These are phyloP conservation scores for Trametes punicea DNA, from an alignment of 768 basidiomycete species.

Conservation along the genomic window DNA sequence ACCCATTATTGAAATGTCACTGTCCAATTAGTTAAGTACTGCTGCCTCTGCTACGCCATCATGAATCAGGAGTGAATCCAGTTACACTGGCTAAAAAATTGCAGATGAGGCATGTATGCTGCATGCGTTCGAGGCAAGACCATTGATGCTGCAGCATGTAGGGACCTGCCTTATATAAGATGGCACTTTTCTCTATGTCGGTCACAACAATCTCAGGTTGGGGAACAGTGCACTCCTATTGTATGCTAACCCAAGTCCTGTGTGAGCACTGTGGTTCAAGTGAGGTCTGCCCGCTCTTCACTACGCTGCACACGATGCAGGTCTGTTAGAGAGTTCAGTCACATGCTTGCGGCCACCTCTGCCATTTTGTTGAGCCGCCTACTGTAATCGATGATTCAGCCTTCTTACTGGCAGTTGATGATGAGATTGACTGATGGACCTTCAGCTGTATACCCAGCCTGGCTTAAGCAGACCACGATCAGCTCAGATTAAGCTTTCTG, in stretches of 20 bases:
- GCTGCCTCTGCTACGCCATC: not conserved
- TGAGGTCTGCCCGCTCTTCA: slow-evolving; percentile 10
- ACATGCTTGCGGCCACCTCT: no score
- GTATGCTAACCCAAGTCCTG: not conserved
- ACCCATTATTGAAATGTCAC: not conserved
- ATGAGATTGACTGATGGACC: no score
- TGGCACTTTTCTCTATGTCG: slow-evolving; percentile 14
- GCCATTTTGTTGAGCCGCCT: no score
- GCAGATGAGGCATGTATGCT: slow-evolving; percentile 9
- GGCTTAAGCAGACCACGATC: no score
- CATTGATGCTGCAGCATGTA: slow-evolving; percentile 12
- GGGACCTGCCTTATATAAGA: slow-evolving; percentile 17
- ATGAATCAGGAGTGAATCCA: not conserved
- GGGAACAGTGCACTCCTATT: not conserved
- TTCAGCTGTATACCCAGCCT: no score
- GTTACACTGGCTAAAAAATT: slow-evolving; percentile 8
- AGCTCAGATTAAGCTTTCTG: no score
- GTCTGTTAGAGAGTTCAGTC: no score
- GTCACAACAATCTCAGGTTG: slow-evolving; percentile 2
- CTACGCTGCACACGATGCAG: no score
- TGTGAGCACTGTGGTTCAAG: slow-evolving; percentile 10
- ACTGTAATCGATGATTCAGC: no score
- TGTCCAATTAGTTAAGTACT: slow-evolving; percentile 1
- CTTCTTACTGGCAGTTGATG: no score
- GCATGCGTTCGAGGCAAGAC: slow-evolving; percentile 6